Evolutionary conservation across 805 yeast genomes (phyloP).

Genomic region (Candida nonsorbophila): DNA sequence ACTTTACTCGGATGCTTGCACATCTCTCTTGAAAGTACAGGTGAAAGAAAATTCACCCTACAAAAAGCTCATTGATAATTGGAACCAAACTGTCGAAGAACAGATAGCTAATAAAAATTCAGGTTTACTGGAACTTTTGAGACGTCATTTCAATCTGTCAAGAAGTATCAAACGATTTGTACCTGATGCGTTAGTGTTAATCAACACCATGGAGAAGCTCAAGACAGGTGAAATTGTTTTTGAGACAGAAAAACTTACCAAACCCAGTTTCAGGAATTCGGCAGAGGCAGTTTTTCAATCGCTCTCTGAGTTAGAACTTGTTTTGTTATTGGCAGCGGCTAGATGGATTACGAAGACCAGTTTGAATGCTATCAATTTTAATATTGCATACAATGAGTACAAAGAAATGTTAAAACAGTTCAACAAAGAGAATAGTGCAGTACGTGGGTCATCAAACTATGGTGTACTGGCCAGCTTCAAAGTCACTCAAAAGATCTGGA

Average conservation of each 20-base stretch:
- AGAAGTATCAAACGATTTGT: slow-evolving; percentile 54
- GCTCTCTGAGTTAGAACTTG: slow-evolving; percentile 67
- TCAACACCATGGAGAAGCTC: too few relatives aligned
- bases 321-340: slow-evolving; percentile 69
- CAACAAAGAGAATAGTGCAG: slow-evolving; percentile 28
- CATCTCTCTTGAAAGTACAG: too few relatives aligned
- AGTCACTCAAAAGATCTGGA: slow-evolving; percentile 49
- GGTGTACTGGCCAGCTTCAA: slow-evolving; percentile 30
- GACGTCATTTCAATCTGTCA: slow-evolving; percentile 49
- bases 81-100: slow-evolving; percentile 23
- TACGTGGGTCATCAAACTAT: slow-evolving; percentile 20
- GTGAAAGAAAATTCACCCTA: too few relatives aligned
- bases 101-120: slow-evolving; percentile 13
- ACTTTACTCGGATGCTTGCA: too few relatives aligned
- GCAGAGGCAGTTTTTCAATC: slow-evolving; percentile 22
- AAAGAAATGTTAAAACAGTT: slow-evolving; percentile 42
- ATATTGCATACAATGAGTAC: slow-evolving; percentile 75
- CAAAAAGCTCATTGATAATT: too few relatives aligned
- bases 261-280: too few relatives aligned
- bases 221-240: too few relatives aligned
- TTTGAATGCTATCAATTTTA: slow-evolving; percentile 63
- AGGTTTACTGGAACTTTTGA: slow-evolving; percentile 10
- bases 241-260: too few relatives aligned
- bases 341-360: slow-evolving; percentile 59
- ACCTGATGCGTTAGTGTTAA: too few relatives aligned